Conservation (phyloP, 495 filamentous ascomycete genomes). For the Aspergillus campestris region DNA sequence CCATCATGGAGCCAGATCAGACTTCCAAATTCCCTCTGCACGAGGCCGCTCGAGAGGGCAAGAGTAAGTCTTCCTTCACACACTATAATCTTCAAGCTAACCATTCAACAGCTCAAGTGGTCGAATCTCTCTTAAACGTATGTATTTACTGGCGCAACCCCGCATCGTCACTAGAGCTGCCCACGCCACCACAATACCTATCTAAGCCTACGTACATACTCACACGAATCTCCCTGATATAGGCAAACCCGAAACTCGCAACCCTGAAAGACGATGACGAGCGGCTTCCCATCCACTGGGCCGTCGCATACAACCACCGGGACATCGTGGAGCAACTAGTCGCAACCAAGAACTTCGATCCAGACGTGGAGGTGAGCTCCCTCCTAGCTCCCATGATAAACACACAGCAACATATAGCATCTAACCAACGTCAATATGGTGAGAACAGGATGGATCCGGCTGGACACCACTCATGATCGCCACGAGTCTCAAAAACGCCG, state of each 20-base stretch:
- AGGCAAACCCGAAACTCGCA: constrained; percentile 77
- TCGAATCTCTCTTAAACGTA: constrained; percentile 73
- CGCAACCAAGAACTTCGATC: constrained; percentile 66
- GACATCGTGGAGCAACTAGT: constrained; percentile 64
- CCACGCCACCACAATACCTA: neutral
- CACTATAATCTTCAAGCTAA: constrained; percentile 1
- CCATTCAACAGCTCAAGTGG: constrained; percentile 42
- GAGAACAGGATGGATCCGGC: constrained; percentile 65
- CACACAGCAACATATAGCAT: neutral
- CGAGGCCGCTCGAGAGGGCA: constrained; percentile 81
- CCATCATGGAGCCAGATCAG: constrained; percentile 32
- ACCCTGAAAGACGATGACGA: constrained; percentile 75
- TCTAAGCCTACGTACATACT: neutral
- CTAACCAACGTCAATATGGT: neutral
- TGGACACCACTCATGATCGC: constrained; percentile 97
- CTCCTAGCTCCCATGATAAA: neutral
- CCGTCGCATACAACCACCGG: constrained; percentile 72
- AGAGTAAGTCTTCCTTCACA: constrained; percentile 46
- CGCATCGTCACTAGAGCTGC: constrained; percentile 16
- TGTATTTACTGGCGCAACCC: constrained; percentile 21
- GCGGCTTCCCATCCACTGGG: constrained; percentile 92
- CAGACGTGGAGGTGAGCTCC: constrained; percentile 66
- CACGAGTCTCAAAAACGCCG: constrained; percentile 60
- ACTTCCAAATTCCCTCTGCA: constrained; percentile 73
- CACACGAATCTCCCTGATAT: constrained; percentile 5